Base-by-base conservation (phyloP, 2,329 filamentous ascomycete genomes). In the Colletotrichum chrysophilum region DNA sequence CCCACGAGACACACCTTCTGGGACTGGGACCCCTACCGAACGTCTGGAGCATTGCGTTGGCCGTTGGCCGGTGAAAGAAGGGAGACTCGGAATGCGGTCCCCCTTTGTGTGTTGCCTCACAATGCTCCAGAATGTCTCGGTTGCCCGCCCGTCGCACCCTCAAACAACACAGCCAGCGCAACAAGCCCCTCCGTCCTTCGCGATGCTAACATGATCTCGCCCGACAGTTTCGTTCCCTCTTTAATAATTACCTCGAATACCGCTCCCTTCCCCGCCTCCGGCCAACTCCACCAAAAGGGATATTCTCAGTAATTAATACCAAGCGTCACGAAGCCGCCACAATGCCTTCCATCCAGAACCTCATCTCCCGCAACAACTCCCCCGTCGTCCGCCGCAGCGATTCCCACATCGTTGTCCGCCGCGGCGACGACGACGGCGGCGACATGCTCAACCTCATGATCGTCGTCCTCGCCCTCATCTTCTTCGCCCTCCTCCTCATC, bases 401-500 rank as follows among this genome's bases (percentile, higher is more conserved):
- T 32, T 32, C 78, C 13, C 67, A 70, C 67, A 70, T 70, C 56
- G 86, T 88, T 81, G 81, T 85, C 77, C 80, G 81, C 71, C 79
- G 80, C 76, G 80, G 85, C 79, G 86, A 85, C 76, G 80, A 86
- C 75, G 87, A 89, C 78, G 86, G 85, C 74, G 86, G 87, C 79
- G 87, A 94, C 79, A 92, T 94, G 87, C 89, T 96, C 83, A 93
- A 95, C 82, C 91, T 98, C 58, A 88, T 98, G 83, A 94, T 98
- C 80, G 90, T 92, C 74, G 90, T 98, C 71, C 89, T 98, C 79
- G 93, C 93, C 77, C 89, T 99, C 61, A 87, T 96, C 79, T 91
- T 97, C 80, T 85, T 96, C 80, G 92, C 90, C 76, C 88, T 98
- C 34, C 82, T 93, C 64, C 88, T 96, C 74, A 88, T 94, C 69